Evolutionary conservation across 805 yeast genomes (phyloP), one percentile per base, ranked within the genome.

Genomic region (Candida coquimbonensis): DNA sequence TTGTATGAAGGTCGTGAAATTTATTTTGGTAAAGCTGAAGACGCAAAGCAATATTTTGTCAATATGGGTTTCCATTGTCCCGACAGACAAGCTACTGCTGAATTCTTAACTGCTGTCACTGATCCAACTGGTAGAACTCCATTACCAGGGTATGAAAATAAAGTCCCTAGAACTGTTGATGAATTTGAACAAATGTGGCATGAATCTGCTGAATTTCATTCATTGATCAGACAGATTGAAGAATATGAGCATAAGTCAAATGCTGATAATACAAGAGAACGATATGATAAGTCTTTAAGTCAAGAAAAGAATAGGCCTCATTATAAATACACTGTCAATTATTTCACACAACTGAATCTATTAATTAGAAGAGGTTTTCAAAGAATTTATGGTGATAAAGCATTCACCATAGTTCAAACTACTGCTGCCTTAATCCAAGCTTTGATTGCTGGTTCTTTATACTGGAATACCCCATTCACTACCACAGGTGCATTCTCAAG

Each of bases 51-150:
- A 32, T 83, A 76, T 61, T 83, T 83, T 57, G 72, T 72, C 50
- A 68, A 70, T 24, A 75, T 83, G 82, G 90, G 90, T 21, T 83
- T 69, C 55, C 61, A 67, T 31, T 79, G 83, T 50, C 84, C 83
- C 17, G 66, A 74, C 9, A 72, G 88, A 57, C 86, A 80, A 65
- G 74, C 84, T 5, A 79, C 87, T 14, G 83, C 87, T 14, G 88
- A 83, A 59, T 83, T 81, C 58, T 65, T 82, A 54, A 82, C 88
- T 4, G 78, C 87, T 2, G 69, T 82, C 13, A 80, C 89, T n/a
- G 84, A 80, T 61, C 86, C 87, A 14, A 65, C 67, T 7, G 88
- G 83, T 44, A 72, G 89, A 59, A 63, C 53, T 47, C 57, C 74
- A 7, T 65, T 65, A 43, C 58, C 65, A 27, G 87, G 84, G 4